Percentiles rank a stretch among this genome's conserved stretches.
phyloP scores from a whole-genome alignment of 495 filamentous ascomycete species.

The Penicillium roqueforti region DNA sequence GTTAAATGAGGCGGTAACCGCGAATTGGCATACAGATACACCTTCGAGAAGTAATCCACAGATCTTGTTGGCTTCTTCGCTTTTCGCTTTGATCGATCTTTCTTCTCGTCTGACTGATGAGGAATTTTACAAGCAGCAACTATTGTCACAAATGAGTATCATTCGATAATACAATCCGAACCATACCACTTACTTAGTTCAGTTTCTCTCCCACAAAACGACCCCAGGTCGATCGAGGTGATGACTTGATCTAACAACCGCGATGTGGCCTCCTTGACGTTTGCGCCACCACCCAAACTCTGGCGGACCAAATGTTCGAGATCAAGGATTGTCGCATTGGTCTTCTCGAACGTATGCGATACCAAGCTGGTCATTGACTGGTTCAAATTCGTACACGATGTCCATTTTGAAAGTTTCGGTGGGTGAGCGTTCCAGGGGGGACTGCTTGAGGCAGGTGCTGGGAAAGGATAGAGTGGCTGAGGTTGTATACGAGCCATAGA shows the following conservation, averaged over 20 bases:
- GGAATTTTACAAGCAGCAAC: conserved; percentile 23
- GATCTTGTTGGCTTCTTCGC: conserved; percentile 10
- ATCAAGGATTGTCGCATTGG: conserved; percentile 20
- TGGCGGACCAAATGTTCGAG: conserved; percentile 14
- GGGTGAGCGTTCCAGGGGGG: background rate
- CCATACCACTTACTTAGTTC: conserved; percentile 46
- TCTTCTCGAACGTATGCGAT: conserved; percentile 14
- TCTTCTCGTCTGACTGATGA: conserved; percentile 11
- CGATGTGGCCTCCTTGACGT: conserved; percentile 39
- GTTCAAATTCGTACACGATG: conserved; percentile 12
- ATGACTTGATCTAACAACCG: conserved; percentile 57
- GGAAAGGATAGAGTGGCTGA: background rate
- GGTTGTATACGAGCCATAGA: conserved; percentile 3
- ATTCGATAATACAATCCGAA: background rate
- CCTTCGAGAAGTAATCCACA: conserved; percentile 66
- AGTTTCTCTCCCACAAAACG: conserved; percentile 56
- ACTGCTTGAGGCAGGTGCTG: background rate
- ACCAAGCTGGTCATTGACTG: conserved; percentile 15
- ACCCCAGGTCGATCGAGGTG: conserved; percentile 65
- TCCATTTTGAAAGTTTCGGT: conserved; percentile 12
- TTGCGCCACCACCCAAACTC: conserved; percentile 16
- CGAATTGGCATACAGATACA: conserved; percentile 74
- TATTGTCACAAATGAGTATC: conserved; percentile 13
- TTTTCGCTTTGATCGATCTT: conserved; percentile 5
- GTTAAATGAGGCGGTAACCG: conserved; percentile 62